Evolutionary conservation across 228 moss, liverwort and hornwort species (phyloP), one percentile per base, ranked within the genome.

Genomic region (Sphagnum magellanicum): DNA sequence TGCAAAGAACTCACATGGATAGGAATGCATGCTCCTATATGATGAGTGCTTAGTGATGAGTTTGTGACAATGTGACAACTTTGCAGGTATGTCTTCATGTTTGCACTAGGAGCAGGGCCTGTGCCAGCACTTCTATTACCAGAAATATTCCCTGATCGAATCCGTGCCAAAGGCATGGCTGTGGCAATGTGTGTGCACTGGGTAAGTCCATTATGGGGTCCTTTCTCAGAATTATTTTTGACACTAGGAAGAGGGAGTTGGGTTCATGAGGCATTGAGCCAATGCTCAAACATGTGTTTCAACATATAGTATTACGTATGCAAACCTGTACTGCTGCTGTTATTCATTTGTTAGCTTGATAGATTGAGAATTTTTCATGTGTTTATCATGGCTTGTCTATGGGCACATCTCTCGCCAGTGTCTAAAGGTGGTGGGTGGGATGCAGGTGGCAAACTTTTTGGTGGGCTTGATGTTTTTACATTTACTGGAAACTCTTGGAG

Each of bases 141-240:
- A 46, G 95, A 95, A 65, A 88, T 95, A 5, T 95, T 95, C 71
- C 79, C 92, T 64, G 88, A 78, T 68, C 87, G 90, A 8, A 92
- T 95, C 67, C 84, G 95, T 77, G 95, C 90, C 0, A 90, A 92
- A 73, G 95, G 83, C 49, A 90, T 95, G 88, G 90, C 95, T 47
- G 78, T 95, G 64, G 86, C 90, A 5, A 92, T 95, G 95, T 92
- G 92, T 72, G 88, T 87, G 58, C 95, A 95, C 61, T 95, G 95
- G 95, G 81, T 88, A 84, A 77, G 83, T 64, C n/a, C 9, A 14
- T 46, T 15, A 59, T 15, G 59, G 15, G 11, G 59, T 11, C 11
- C 59, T 11, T 11, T 15, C 12, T 32, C 32, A 32, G 3, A 32
- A 32, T 32, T 32, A 32, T 32, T 32, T 32, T 32, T 32, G 32